Percentiles rank a stretch among this genome's conserved stretches.
Conservation (phyloP, 1,284 basidiomycete genomes). For the Ustilago tritici region DNA sequence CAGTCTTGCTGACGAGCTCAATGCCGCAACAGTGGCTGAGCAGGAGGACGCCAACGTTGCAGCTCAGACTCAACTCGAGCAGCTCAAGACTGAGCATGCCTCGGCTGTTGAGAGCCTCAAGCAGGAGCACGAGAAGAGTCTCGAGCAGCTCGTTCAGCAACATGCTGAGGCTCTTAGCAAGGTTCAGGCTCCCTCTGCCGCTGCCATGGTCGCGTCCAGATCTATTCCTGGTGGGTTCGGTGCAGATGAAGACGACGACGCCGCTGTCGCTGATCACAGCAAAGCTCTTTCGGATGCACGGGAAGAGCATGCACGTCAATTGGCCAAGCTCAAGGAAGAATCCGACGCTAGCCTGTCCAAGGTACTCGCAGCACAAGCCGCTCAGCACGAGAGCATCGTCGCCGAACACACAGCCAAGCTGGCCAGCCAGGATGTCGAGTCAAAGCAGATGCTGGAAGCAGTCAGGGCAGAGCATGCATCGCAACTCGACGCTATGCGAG, state of each 20-base stretch:
- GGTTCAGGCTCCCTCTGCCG: constrained; percentile 6
- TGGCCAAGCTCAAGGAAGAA: constrained; percentile 38
- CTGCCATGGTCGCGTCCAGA: neutral
- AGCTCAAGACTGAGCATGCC: constrained; percentile 30
- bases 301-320: constrained; percentile 26
- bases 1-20: constrained; percentile 88
- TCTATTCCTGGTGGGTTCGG: constrained; percentile 23
- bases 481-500: constrained; percentile 17
- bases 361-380: constrained; percentile 38
- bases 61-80: constrained; percentile 14
- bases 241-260: constrained; percentile 13
- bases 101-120: constrained; percentile 19
- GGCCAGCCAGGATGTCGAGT: constrained; percentile 21
- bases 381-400: constrained; percentile 25
- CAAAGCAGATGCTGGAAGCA: constrained; percentile 6
- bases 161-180: constrained; percentile 37
- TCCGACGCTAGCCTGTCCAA: constrained; percentile 20
- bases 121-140: constrained; percentile 34
- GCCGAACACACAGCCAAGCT: constrained; percentile 26
- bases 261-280: constrained; percentile 6
- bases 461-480: constrained; percentile 17
- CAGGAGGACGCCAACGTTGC: constrained; percentile 11
- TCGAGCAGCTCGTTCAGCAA: constrained; percentile 34
- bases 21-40: constrained; percentile 34
- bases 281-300: constrained; percentile 20